A percentile compares a stretch with the other conserved stretches of the same genome.
Evolutionary conservation across 352 stramenopile genomes (phyloP).

Genomic region (Globisporangium emineosum): DNA sequence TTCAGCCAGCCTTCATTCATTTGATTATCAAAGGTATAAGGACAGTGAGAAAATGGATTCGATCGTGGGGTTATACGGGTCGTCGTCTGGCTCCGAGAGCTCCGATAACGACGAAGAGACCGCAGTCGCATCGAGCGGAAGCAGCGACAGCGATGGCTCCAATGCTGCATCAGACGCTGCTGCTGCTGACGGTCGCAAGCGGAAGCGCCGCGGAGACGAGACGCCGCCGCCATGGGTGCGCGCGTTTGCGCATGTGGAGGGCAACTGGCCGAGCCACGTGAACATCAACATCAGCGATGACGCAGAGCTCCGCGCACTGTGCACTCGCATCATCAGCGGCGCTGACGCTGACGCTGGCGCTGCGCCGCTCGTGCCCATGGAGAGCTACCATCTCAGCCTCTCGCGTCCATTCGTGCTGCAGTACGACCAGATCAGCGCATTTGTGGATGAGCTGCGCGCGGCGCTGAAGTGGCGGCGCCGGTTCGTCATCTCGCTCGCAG

Average conservation of each 20-base stretch:
- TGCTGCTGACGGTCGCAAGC: constrained; percentile 25
- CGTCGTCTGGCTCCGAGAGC: constrained; percentile 15
- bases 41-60: constrained; percentile 9
- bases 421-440: constrained; percentile 63
- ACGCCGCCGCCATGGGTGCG: constrained; percentile 40
- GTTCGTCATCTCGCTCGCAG: constrained; percentile 42
- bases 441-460: constrained; percentile 59
- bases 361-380: constrained; percentile 35
- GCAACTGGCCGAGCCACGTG: constrained; percentile 83
- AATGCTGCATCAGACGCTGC: not conserved
- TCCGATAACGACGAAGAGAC: constrained; percentile 15
- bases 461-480: constrained; percentile 69
- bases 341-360: constrained; percentile 12
- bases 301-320: constrained; percentile 24
- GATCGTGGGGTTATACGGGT: constrained; percentile 21
- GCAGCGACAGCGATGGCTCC: constrained; percentile 13
- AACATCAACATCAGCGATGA: constrained; percentile 39
- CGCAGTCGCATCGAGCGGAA: constrained; percentile 18
- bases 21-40: not conserved
- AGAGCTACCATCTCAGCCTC: constrained; percentile 61
- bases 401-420: constrained; percentile 74
- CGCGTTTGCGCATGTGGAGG: constrained; percentile 69
- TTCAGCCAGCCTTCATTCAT: not conserved
- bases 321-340: constrained; percentile 25
- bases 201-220: constrained; percentile 33